Evolutionary conservation across 768 basidiomycete species (phyloP).

Genomic region (Boletus rufocinnamomeus): DNA sequence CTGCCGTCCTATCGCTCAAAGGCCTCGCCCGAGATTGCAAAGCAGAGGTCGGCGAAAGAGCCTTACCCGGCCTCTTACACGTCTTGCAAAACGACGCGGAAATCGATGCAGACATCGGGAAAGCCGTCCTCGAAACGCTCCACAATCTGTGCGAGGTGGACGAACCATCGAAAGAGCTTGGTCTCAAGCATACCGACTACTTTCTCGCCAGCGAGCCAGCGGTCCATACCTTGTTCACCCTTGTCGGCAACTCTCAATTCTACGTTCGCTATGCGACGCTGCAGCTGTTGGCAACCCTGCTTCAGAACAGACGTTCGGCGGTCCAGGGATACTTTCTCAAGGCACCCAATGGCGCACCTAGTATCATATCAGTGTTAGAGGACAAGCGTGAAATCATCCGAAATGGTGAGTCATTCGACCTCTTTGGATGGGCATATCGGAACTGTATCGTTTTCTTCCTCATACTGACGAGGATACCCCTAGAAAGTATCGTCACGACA

Average conservation of each 20-base stretch:
- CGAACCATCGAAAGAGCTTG: slow-evolving; percentile 61
- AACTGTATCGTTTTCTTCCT: neutral
- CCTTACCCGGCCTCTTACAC: slow-evolving; percentile 75
- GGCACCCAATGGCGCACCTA: slow-evolving; percentile 72
- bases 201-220: slow-evolving; percentile 74
- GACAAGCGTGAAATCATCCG: slow-evolving; percentile 88
- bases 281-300: slow-evolving; percentile 75
- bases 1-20: slow-evolving; percentile 91
- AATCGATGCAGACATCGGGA: slow-evolving; percentile 89
- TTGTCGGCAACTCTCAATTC: slow-evolving; percentile 77
- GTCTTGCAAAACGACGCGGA: slow-evolving; percentile 87
- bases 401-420: slow-evolving; percentile 58
- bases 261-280: slow-evolving; percentile 84
- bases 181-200: slow-evolving; percentile 78
- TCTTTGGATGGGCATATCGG: neutral
- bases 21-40: slow-evolving; percentile 91
- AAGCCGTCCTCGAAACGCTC: slow-evolving; percentile 90
- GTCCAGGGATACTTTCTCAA: slow-evolving; percentile 94
- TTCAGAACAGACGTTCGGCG: slow-evolving; percentile 77
- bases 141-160: slow-evolving; percentile 81
- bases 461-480: slow-evolving; percentile 18
- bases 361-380: slow-evolving; percentile 73
- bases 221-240: slow-evolving; percentile 71
- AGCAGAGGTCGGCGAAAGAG: slow-evolving; percentile 79
- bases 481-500: slow-evolving; percentile 83